These are phyloP conservation scores for Saccharomycopsis sp. DNA, from an alignment of 805 yeast species.

Conservation along the genomic window DNA sequence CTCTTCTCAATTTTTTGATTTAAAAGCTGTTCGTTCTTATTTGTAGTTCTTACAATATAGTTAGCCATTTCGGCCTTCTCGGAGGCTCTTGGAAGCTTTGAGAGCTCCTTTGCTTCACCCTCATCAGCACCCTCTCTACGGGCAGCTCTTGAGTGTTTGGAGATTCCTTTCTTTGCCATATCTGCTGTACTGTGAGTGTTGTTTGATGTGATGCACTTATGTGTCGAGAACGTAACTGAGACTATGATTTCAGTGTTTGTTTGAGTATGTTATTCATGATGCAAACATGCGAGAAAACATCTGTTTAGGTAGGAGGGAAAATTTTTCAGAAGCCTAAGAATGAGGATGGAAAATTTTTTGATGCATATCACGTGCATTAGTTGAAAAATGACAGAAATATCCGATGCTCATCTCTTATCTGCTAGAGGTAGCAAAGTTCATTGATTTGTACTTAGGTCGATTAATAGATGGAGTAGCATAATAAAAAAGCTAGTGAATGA, in stretches of 20 bases:
- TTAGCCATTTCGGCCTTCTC: slow-evolving; percentile 17
- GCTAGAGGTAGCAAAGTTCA: too few species aligned
- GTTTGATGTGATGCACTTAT: too few species aligned
- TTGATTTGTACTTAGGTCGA: too few species aligned
- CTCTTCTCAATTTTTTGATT: slow-evolving; percentile 15
- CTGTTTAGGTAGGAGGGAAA: not conserved
- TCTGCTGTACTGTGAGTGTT: not conserved
- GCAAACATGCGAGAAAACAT: not conserved
- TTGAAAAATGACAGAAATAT: too few species aligned
- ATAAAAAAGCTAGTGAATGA: too few species aligned
- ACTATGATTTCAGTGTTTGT: too few species aligned
- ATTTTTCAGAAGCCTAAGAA: not conserved
- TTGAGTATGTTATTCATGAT: too few species aligned
- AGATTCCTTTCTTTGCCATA: slow-evolving; percentile 18
- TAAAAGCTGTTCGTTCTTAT: slow-evolving; percentile 19
- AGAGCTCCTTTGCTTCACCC: slow-evolving; percentile 18
- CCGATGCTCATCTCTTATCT: too few species aligned
- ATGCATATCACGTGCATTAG: not conserved
- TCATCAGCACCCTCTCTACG: slow-evolving; percentile 17
- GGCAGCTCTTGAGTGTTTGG: slow-evolving; percentile 21
- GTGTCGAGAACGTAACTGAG: too few species aligned
- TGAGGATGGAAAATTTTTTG: not conserved
- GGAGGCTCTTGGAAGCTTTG: slow-evolving; percentile 19
- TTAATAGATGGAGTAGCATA: too few species aligned
- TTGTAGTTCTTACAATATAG: slow-evolving; percentile 19